Conservation (phyloP, 208 protist species). For the Acanthamoeba royreba region DNA sequence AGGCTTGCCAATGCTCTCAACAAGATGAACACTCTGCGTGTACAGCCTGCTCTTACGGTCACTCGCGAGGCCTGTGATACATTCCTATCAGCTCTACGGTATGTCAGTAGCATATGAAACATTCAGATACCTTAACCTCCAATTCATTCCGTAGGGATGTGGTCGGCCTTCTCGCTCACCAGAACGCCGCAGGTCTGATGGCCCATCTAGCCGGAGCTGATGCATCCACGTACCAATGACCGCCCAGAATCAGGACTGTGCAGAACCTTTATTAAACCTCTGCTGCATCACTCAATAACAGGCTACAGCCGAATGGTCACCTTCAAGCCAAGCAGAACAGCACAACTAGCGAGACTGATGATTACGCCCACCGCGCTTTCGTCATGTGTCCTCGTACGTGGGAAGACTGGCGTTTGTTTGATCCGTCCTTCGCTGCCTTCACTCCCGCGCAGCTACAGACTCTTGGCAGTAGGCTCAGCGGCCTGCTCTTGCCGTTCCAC, state of each 20-base stretch:
- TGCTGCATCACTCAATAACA: too few relatives aligned
- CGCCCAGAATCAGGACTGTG: not conserved
- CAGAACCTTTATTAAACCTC: too few relatives aligned
- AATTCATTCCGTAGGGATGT: not conserved
- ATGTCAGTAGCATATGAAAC: not conserved
- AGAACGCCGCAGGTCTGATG: not conserved
- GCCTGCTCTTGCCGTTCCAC: not conserved
- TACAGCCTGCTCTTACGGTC: not conserved
- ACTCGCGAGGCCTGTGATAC: not conserved
- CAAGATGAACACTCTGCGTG: constrained; percentile 21
- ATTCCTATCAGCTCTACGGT: not conserved
- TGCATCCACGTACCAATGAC: not conserved
- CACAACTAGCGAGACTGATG: not conserved
- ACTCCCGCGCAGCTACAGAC: not conserved
- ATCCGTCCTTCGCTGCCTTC: not conserved
- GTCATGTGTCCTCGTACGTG: not conserved
- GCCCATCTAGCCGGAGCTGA: not conserved
- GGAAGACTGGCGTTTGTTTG: not conserved
- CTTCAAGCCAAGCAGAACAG: not conserved
- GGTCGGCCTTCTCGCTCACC: not conserved
- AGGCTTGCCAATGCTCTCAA: constrained; percentile 16
- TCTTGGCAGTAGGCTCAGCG: not conserved
- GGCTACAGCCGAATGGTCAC: too few relatives aligned
- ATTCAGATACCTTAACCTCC: not conserved
- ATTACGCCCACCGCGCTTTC: not conserved